Evolutionary conservation across 2,329 filamentous ascomycete genomes (phyloP).

Genomic region (Onygenales sp.): DNA sequence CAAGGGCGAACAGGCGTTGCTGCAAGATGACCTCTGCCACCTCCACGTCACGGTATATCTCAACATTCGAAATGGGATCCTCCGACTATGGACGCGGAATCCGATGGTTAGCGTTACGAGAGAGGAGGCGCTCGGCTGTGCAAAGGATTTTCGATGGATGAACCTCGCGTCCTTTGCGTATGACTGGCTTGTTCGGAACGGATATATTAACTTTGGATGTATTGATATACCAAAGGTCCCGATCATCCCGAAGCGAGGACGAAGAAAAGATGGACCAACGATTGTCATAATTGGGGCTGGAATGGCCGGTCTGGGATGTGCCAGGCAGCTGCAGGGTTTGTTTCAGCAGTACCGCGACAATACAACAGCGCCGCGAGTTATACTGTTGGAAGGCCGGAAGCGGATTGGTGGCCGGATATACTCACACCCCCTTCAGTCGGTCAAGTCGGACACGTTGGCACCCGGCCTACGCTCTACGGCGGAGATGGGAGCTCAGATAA

Average conservation of each 20-base stretch:
- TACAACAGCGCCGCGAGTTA: constrained; percentile 57
- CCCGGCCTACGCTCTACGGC: constrained; percentile 61
- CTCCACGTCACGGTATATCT: constrained; percentile 90
- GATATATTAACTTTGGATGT: constrained; percentile 96
- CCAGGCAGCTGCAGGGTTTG: constrained; percentile 79
- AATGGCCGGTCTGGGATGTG: constrained; percentile 87
- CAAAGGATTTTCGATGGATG: constrained; percentile 80
- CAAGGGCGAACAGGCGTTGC: constrained; percentile 67
- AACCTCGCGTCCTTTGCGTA: constrained; percentile 80
- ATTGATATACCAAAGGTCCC: constrained; percentile 53
- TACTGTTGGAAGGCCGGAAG: constrained; percentile 77
- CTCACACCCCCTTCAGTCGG: constrained; percentile 60
- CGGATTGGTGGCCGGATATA: constrained; percentile 89
- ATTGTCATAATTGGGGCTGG: constrained; percentile 85
- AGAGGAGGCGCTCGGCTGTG: constrained; percentile 83
- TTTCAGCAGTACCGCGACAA: constrained; percentile 72
- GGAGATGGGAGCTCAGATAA: constrained; percentile 96
- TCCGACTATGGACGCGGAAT: constrained; percentile 81
- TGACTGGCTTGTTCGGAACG: constrained; percentile 81
- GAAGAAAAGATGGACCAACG: constrained; percentile 52
- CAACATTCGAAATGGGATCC: constrained; percentile 89
- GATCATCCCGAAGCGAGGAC: constrained; percentile 28
- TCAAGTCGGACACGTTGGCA: constrained; percentile 45
- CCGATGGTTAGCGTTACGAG: constrained; percentile 71
- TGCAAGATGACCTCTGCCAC: constrained; percentile 74